Conservation (phyloP, 2,329 filamentous ascomycete species). For the Fusarium globosum region DNA sequence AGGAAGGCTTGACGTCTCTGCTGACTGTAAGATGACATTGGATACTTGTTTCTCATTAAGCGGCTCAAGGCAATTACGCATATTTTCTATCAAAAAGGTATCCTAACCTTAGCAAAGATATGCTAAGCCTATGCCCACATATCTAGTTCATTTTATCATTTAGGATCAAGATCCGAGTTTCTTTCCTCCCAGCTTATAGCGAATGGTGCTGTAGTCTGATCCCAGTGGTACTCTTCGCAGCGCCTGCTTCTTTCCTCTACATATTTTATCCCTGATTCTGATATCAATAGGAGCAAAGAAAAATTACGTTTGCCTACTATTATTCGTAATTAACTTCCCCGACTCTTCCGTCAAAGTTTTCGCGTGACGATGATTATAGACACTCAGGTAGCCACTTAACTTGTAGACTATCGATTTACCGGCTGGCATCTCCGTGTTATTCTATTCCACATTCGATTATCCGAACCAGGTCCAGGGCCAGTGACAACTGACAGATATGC, state of each 20-base stretch:
- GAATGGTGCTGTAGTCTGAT: accelerated
- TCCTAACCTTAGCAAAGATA: not conserved
- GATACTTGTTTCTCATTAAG: not conserved
- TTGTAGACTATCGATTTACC: not conserved
- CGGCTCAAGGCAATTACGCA: no score
- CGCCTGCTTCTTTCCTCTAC: not conserved
- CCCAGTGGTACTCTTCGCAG: not conserved
- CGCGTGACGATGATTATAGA: not conserved
- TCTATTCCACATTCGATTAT: not conserved
- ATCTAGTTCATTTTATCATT: not conserved
- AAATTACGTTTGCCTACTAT: accelerated
- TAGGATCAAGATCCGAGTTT: not conserved
- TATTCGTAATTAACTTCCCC: not conserved
- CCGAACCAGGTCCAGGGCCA: not conserved
- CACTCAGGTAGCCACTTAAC: not conserved
- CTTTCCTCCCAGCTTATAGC: accelerated
- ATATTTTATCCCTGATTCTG: accelerated
- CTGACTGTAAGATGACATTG: not conserved
- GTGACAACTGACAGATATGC: conserved; percentile 5
- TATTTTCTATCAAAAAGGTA: no score
- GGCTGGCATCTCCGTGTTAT: not conserved
- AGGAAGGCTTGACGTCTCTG: not conserved
- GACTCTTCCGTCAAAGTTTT: not conserved
- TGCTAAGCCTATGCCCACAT: no score
- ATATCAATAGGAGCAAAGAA: accelerated